These are phyloP conservation scores for Asterophora parasitica DNA, from an alignment of 768 basidiomycete species.

Conservation along the genomic window DNA sequence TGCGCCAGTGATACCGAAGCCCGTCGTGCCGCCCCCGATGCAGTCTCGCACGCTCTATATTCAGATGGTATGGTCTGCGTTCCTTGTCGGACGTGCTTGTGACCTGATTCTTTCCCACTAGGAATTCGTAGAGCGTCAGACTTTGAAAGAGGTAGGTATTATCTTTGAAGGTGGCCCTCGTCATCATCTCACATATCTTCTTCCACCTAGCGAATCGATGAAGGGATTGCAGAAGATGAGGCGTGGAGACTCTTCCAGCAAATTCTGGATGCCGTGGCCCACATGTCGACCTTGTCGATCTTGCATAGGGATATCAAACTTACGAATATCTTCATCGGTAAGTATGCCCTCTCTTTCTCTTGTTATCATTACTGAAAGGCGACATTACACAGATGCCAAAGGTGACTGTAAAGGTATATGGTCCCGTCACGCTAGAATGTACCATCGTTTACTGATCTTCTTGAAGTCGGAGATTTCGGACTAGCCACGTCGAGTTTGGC, in stretches of 20 bases:
- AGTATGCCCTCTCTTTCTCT: not conserved
- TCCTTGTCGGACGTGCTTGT: not conserved
- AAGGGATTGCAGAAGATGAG: constrained; percentile 78
- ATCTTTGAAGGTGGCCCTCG: not conserved
- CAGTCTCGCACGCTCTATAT: constrained; percentile 76
- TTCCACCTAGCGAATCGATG: constrained; percentile 58
- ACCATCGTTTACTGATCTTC: not conserved
- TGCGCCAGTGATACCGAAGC: constrained; percentile 15
- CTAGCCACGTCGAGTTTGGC: constrained; percentile 80
- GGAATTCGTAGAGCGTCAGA: constrained; percentile 92
- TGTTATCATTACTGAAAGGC: not conserved
- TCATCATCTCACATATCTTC: not conserved
- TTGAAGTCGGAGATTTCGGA: constrained; percentile 86
- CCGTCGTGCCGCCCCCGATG: constrained; percentile 21
- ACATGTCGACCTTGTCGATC: constrained; percentile 87
- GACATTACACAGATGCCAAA: constrained; percentile 54
- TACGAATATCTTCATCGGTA: constrained; percentile 92
- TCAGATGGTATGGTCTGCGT: constrained; percentile 71
- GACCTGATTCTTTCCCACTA: constrained; percentile 25
- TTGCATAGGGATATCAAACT: constrained; percentile 88
- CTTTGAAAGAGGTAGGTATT: constrained; percentile 66
- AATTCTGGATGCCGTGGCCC: constrained; percentile 82
- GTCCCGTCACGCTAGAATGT: not conserved
- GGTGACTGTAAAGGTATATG: constrained; percentile 73
- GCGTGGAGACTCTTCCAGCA: constrained; percentile 90